A percentile compares a stretch with the other conserved stretches of the same genome.
Conservation (phyloP, 2,329 filamentous ascomycete genomes). For the Aureobasidium sp. region DNA sequence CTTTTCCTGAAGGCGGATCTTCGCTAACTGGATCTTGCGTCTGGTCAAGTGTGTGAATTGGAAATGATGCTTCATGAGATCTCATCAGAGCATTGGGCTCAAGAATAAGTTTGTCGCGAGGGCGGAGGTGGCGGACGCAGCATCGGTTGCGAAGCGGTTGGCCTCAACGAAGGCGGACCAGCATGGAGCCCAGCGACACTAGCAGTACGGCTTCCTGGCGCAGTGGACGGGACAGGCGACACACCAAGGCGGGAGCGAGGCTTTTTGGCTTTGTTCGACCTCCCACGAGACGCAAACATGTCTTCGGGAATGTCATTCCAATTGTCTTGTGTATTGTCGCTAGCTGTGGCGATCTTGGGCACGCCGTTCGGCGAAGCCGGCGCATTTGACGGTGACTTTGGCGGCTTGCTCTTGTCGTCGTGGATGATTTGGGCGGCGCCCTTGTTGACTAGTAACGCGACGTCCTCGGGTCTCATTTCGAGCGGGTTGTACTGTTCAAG, state of each 20-base stretch:
- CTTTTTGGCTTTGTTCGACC: conserved; percentile 1
- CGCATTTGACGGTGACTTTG: conserved; percentile 12
- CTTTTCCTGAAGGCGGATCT: neutral
- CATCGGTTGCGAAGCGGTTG: neutral
- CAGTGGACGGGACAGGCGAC: neutral
- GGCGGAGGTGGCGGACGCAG: conserved; percentile 1
- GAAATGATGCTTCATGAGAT: neutral
- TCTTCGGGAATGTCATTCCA: conserved; percentile 17
- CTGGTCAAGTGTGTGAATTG: neutral
- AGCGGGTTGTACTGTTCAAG: conserved; percentile 91
- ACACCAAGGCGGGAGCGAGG: neutral
- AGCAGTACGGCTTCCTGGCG: conserved; percentile 11
- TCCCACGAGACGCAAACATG: conserved; percentile 12
- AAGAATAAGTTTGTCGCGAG: neutral
- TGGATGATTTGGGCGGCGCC: conserved; percentile 72
- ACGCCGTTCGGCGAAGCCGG: conserved; percentile 25
- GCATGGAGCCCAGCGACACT: neutral
- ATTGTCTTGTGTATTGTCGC: conserved; percentile 8
- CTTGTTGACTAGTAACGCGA: conserved; percentile 67
- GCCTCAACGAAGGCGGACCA: neutral
- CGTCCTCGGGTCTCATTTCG: conserved; percentile 87
- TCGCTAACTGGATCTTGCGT: too few species aligned
- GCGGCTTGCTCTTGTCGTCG: conserved; percentile 60
- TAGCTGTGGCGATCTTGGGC: conserved; percentile 12
- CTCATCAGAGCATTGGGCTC: neutral